Evolutionary conservation across 2,329 filamentous ascomycete species (phyloP).

Genomic region (Diaporthe longicolla): DNA sequence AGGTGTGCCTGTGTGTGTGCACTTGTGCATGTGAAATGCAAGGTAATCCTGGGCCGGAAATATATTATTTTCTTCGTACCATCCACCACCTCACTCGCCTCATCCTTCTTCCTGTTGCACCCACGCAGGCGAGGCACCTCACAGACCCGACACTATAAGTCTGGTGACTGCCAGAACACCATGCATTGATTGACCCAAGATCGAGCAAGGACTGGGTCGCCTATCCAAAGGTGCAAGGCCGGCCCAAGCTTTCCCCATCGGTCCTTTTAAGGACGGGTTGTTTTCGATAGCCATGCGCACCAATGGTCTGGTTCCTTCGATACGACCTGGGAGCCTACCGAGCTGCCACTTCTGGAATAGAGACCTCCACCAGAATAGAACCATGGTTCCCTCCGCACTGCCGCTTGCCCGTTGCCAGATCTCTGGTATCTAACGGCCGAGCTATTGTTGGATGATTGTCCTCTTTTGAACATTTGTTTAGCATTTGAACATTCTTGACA

Average conservation of each 20-base stretch:
- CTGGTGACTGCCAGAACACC: constrained; percentile 21
- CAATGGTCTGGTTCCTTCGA: constrained; percentile 22
- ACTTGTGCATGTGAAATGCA: not conserved
- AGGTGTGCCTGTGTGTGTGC: not conserved
- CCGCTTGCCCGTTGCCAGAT: constrained; percentile 7
- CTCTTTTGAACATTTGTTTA: not conserved
- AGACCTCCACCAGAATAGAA: not conserved
- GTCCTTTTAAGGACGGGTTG: constrained; percentile 12
- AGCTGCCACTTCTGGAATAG: constrained; percentile 33
- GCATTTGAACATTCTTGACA: not conserved
- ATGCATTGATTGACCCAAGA: not conserved
- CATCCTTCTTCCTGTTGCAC: not conserved
- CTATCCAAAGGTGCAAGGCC: not conserved
- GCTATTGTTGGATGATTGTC: not conserved
- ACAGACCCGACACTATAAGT: not conserved
- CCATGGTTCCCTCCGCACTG: constrained; percentile 10
- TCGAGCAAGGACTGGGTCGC: not conserved
- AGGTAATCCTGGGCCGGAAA: not conserved
- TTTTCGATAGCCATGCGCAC: constrained; percentile 17
- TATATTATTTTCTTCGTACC: not conserved
- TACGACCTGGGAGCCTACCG: constrained; percentile 13
- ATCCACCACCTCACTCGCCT: not conserved
- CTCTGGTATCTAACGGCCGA: not conserved
- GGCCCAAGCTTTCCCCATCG: constrained; percentile 1
- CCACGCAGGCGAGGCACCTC: too few species aligned